Conservation (phyloP, 116 monocot species). For the Phalaenopsis hybrid region DNA sequence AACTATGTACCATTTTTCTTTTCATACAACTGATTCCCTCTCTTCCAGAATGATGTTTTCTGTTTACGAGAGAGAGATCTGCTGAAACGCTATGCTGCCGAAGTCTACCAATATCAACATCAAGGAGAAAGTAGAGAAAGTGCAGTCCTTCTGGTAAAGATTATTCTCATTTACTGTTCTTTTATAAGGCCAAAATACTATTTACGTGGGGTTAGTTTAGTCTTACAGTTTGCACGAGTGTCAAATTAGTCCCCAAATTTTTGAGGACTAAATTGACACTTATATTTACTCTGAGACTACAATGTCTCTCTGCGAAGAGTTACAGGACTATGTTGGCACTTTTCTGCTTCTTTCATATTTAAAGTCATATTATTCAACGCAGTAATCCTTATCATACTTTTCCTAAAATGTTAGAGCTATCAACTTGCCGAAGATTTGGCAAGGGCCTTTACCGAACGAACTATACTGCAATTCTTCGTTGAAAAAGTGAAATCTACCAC, state of each 20-base stretch:
- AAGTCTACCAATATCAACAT: constrained; percentile 56
- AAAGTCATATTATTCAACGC: too few species aligned
- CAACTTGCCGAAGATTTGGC: constrained; percentile 85
- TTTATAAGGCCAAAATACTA: not conserved
- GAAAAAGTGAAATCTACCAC: constrained; percentile 37
- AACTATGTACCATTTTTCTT: not conserved
- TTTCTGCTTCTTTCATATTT: not conserved
- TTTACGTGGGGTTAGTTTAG: too few species aligned
- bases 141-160: constrained; percentile 54
- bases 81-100: constrained; percentile 46
- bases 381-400: not conserved
- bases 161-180: not conserved
- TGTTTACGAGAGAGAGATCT: constrained; percentile 79
- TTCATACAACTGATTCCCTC: not conserved
- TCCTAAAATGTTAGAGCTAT: constrained; percentile 42
- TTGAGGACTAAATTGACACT: too few species aligned
- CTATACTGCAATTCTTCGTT: constrained; percentile 44
- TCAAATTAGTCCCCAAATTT: too few species aligned
- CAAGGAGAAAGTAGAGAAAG: constrained; percentile 65
- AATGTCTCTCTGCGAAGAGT: too few species aligned
- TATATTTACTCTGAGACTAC: too few species aligned
- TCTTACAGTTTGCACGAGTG: too few species aligned
- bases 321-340: not conserved
- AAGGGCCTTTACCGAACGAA: constrained; percentile 75
- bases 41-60: constrained; percentile 57